A percentile compares a stretch with the other conserved stretches of the same genome.
Evolutionary conservation across 2,329 filamentous ascomycete species (phyloP).

Genomic region (Pestalotiopsis sp.): DNA sequence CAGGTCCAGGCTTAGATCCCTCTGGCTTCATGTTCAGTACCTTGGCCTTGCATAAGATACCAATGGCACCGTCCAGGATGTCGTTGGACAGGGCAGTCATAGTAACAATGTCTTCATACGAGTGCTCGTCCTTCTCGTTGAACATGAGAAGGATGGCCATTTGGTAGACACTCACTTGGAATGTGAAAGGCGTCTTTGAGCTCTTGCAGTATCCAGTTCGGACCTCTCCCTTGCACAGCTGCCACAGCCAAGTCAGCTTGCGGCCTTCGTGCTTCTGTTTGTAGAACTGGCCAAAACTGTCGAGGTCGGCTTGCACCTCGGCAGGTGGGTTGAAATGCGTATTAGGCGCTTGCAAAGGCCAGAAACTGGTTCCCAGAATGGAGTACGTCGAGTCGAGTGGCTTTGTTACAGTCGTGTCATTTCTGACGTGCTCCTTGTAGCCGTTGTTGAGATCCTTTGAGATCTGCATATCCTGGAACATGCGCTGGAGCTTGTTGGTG

Average conservation of each 20-base stretch:
- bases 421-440: slow-evolving; percentile 77
- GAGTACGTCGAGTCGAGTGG: slow-evolving; percentile 86
- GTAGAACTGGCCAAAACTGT: slow-evolving; percentile 90
- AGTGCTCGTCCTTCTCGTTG: slow-evolving; percentile 85
- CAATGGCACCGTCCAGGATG: slow-evolving; percentile 82
- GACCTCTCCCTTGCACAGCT: slow-evolving; percentile 95
- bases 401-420: slow-evolving; percentile 68
- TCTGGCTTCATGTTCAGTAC: slow-evolving; percentile 75
- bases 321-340: slow-evolving; percentile 87
- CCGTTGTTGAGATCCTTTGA: slow-evolving; percentile 94
- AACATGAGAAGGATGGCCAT: slow-evolving; percentile 96
- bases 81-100: slow-evolving; percentile 81
- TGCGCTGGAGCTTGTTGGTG: slow-evolving; percentile 98
- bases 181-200: slow-evolving; percentile 89
- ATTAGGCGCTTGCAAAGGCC: slow-evolving; percentile 85
- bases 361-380: slow-evolving; percentile 94
- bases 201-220: slow-evolving; percentile 90
- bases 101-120: slow-evolving; percentile 84
- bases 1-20: slow-evolving; percentile 74
- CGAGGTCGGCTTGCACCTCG: slow-evolving; percentile 84
- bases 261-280: slow-evolving; percentile 95
- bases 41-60: slow-evolving; percentile 90
- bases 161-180: slow-evolving; percentile 97
- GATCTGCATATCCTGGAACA: slow-evolving; percentile 99
- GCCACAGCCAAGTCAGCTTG: slow-evolving; percentile 98